Evolutionary conservation across 371 early-diverging fungal species (phyloP).

Genomic region (Lichtheimia hyalospora): DNA sequence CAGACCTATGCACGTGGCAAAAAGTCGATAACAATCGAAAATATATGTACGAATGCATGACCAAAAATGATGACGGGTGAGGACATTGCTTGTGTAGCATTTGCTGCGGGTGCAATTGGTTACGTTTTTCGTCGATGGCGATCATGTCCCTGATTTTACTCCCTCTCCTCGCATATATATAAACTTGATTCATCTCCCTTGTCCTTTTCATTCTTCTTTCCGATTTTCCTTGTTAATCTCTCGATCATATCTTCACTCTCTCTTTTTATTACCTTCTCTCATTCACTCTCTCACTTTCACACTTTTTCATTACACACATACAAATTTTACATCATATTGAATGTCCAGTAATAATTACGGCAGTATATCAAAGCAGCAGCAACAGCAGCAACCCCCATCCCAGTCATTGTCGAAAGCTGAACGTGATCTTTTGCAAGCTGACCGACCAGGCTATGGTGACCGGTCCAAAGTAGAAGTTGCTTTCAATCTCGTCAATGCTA

Average conservation of each 20-base stretch:
- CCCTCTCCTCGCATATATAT: neutral
- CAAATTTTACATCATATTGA: too few species aligned
- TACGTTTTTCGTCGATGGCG: neutral
- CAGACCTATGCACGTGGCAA: conserved; percentile 1
- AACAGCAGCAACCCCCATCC: too few species aligned
- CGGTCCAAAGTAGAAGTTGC: conserved; percentile 24
- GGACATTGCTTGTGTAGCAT: too few species aligned
- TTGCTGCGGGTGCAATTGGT: too few species aligned
- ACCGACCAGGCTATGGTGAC: conserved; percentile 28
- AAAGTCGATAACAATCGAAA: neutral
- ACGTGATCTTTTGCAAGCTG: conserved; percentile 22
- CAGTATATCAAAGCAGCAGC: conserved; percentile 1
- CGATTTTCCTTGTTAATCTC: too few species aligned
- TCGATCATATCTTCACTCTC: too few species aligned
- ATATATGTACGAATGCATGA: neutral
- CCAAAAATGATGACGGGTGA: neutral
- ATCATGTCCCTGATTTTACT: conserved; percentile 2
- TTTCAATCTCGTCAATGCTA: conserved; percentile 51
- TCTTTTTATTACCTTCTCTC: neutral
- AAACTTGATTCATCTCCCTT: too few species aligned
- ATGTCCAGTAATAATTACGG: neutral
- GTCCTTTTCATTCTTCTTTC: too few species aligned
- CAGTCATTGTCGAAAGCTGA: conserved; percentile 2
- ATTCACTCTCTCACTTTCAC: neutral
- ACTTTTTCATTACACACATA: neutral